These are phyloP conservation scores for Aspergillus tamarii DNA, from an alignment of 2,329 filamentous ascomycete genomes.

Conservation along the genomic window DNA sequence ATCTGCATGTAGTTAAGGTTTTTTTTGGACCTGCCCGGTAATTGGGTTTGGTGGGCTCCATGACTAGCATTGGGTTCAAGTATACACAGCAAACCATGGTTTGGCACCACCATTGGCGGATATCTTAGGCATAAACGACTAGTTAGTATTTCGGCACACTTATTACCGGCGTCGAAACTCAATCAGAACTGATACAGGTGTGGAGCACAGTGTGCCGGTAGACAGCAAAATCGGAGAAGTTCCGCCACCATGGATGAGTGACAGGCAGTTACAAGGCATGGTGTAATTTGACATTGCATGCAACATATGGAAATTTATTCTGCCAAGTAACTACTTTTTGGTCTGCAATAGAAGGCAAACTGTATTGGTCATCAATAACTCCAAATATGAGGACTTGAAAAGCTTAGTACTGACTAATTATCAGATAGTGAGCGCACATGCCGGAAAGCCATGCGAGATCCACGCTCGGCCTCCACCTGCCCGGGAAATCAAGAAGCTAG, in stretches of 20 bases:
- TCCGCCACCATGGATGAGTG: background rate
- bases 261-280: background rate
- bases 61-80: background rate
- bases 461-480: background rate
- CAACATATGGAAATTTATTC: background rate
- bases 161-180: background rate
- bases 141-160: background rate
- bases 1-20: background rate
- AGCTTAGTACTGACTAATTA: slow-evolving; percentile 2
- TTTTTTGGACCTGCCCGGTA: background rate
- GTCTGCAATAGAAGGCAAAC: background rate
- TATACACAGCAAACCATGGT: background rate
- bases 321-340: background rate
- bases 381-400: background rate
- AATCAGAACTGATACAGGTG: slow-evolving; percentile 1
- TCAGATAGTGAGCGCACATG: slow-evolving; percentile 1
- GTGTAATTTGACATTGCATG: background rate
- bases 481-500: background rate
- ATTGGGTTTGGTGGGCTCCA: background rate
- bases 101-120: background rate
- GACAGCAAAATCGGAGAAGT: background rate
- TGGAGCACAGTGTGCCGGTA: background rate
- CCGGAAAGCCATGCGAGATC: slow-evolving; percentile 1
- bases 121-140: background rate
- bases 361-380: background rate